A percentile compares a stretch with the other conserved stretches of the same genome.
These are phyloP conservation scores for Cicer chorassanicum DNA, from an alignment of 306 rosid species.

Conservation along the genomic window DNA sequence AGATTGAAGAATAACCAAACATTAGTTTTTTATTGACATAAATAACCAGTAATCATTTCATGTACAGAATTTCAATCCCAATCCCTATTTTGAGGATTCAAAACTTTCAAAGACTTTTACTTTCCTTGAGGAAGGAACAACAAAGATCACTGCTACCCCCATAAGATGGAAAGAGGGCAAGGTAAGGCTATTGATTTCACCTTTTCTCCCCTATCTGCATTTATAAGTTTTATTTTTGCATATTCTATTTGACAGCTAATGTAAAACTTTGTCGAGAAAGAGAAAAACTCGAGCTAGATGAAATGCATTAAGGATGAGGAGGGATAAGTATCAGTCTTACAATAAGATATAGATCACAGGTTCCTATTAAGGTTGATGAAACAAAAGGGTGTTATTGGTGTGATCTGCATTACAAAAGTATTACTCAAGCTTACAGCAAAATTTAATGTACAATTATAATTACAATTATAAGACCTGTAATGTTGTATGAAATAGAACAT, in stretches of 20 bases:
- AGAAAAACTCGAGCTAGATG: not conserved
- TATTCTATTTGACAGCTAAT: not conserved
- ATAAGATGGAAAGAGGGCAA: slow-evolving; percentile 95
- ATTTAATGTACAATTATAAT: not conserved
- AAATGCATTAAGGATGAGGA: not conserved
- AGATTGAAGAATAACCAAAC: not conserved
- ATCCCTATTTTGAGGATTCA: slow-evolving; percentile 86
- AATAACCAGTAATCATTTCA: slow-evolving; percentile 26
- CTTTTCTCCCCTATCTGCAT: not conserved
- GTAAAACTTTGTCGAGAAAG: not conserved
- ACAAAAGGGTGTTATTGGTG: not conserved
- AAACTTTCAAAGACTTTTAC: slow-evolving; percentile 80
- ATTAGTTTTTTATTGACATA: slow-evolving; percentile 1
- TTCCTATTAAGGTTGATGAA: not conserved
- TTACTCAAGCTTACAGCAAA: not conserved
- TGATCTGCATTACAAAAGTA: not conserved
- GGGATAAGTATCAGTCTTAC: not conserved
- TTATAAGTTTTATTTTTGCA: not conserved
- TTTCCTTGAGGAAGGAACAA: slow-evolving; percentile 88
- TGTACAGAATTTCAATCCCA: slow-evolving; percentile 81
- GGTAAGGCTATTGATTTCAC: slow-evolving; percentile 52
- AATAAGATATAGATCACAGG: not conserved
- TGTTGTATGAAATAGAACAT: not conserved
- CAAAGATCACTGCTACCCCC: slow-evolving; percentile 78
- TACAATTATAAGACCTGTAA: not conserved